Evolutionary conservation across 176 grass and related monocot species (phyloP), one percentile per base, ranked within the genome.

Genomic region (Cocos nucifera): DNA sequence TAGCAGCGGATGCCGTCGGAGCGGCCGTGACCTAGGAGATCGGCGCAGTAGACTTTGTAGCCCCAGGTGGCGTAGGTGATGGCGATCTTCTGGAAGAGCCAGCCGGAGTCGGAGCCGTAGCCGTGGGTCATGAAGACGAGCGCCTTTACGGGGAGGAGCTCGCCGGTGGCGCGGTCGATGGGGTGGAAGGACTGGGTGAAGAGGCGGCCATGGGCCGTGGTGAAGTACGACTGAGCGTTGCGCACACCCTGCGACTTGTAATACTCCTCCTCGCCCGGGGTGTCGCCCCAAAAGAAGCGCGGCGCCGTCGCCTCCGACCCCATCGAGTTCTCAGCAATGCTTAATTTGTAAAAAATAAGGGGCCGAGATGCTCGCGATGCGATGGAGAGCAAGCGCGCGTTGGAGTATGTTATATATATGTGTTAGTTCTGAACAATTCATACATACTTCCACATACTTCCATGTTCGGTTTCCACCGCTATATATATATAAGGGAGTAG

Each of bases 131-230:
- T 74, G 57, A 80, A 89, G 1, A 89, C 74, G 44, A 66, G 48
- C 22, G 64, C 86, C 72, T 76, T 89, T 19, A 89, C 63, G 3
- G 79, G 56, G 55, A 32, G 55, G 5, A 63, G 60, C 14, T 68
- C 77, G 5, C 72, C 77, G 57, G 25, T 64, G 7, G 56, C 51
- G 3, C 61, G 19, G 50, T 80, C 30, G 52, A 84, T 52, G 24
- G 86, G 81, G 66, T 84, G 86, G 73, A 89, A 89, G 52, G 86
- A 81, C 51, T 89, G 77, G 22, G 77, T 89, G 66, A 85, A 89
- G 61, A 89, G 57, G 59, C 81, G 86, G 26, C 86, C 81, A 50
- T 77, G 59, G 19, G 73, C 69, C 73, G 77, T 78, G 59, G 78
- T 35, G 75, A 72, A 80, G 71, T 67, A 89, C 54, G 77, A 51